Conservation (phyloP, 2,329 filamentous ascomycete species). For the Bipolaris victoriae region DNA sequence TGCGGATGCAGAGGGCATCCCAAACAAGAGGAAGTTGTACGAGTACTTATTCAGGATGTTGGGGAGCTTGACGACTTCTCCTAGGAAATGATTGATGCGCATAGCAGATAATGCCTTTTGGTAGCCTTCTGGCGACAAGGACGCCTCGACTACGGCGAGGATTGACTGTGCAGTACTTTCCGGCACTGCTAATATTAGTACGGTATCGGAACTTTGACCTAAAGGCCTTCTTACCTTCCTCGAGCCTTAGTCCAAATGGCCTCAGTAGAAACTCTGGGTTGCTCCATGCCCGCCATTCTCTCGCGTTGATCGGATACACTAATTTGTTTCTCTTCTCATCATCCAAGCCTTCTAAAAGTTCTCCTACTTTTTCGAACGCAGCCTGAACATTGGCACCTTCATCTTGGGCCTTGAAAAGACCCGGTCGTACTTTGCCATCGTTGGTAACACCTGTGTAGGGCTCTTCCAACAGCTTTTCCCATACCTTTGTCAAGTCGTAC, state of each 20-base stretch:
- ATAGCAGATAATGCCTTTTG: constrained; percentile 71
- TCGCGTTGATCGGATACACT: constrained; percentile 69
- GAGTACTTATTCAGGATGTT: constrained; percentile 74
- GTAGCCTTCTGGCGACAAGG: constrained; percentile 73
- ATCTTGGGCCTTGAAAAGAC: constrained; percentile 66
- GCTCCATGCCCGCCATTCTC: constrained; percentile 73
- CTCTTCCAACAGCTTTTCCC: constrained; percentile 57
- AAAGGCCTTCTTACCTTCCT: constrained; percentile 56
- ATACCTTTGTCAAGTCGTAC: constrained; percentile 47
- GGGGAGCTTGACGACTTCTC: constrained; percentile 67
- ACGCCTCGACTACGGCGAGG: constrained; percentile 62
- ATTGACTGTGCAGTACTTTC: constrained; percentile 51
- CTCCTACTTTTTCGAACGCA: constrained; percentile 61
- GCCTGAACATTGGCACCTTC: constrained; percentile 65
- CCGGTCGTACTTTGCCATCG: constrained; percentile 65
- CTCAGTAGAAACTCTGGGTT: constrained; percentile 77
- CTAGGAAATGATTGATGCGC: constrained; percentile 77
- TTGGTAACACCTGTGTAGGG: constrained; percentile 74
- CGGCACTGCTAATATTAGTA: constrained; percentile 30
- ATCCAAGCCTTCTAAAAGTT: constrained; percentile 56
- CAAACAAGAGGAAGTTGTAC: constrained; percentile 78
- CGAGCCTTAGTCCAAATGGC: constrained; percentile 72
- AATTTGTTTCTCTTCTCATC: constrained; percentile 58
- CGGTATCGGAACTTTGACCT: background rate
- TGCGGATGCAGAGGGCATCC: constrained; percentile 60